Evolutionary conservation across 106 monocot genomes (phyloP), one percentile per base, ranked within the genome.

Genomic region (Acanthochlamys bracteata): DNA sequence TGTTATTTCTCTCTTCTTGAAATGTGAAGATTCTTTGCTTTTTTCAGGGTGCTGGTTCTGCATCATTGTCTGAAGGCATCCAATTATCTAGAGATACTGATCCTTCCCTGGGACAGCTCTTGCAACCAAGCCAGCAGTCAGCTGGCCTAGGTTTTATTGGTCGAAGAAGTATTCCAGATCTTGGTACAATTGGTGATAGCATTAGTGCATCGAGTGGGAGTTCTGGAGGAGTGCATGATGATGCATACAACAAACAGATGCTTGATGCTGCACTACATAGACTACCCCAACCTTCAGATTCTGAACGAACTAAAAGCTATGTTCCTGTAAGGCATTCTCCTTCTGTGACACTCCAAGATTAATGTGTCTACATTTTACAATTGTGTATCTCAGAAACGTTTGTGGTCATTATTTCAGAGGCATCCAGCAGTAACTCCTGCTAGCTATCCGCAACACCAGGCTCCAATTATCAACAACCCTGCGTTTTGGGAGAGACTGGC

Each of bases 261-360:
- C 83, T 99, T 70, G 98, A 99, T 39, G 74, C 98, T 68, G 88
- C 88, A 39, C 85, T 64, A 66, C 59, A 62, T 66, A 99, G 79
- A 56, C 98, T 99, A 76, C 98, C 98, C 42, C 88, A 88, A 46
- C 80, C 92, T 19, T 88, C 79, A 69, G 98, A 99, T 57, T 99
- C 98, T 0, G 89, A 99, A 67, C 85, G 98, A 25, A 64, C 65
- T 14, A 92, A 89, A 60, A 86, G 51, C 63, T 96, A 96, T 65
- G 56, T 86, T 24, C 98, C 98, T 23, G 98, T 99, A 76, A 11
- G 82, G 2, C 4, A 25, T 41, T 11, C 40, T 20, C 56, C 15
- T 24, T 39, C 7, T 25, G 24, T 40, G 27, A 24, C 39, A 54
- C 14, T 8, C 45, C 4, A 21, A 15, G 17, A 10, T 51, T 51